phyloP scores from a whole-genome alignment of 78 protist species.

The Capsaspora owczarzaki region DNA sequence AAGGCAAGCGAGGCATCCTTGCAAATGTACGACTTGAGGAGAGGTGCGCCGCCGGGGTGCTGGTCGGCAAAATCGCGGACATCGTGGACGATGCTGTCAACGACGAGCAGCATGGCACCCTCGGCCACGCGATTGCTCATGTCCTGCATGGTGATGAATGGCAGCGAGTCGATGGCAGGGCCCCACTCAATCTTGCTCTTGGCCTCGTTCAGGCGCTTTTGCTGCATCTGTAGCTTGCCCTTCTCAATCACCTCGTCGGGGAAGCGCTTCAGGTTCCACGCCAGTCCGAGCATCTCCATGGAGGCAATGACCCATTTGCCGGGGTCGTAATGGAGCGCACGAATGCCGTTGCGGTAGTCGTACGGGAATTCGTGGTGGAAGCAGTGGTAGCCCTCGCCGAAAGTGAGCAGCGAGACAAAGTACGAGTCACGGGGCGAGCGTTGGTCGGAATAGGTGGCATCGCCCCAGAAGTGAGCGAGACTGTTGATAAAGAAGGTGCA shows the following conservation, averaged over 20 bases:
- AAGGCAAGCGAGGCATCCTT: too few species aligned
- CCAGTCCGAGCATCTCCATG: conserved; percentile 40
- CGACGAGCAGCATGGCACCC: too few species aligned
- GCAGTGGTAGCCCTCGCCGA: conserved; percentile 88
- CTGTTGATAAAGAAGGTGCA: conserved; percentile 74
- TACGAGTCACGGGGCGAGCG: conserved; percentile 48
- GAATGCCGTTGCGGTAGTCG: conserved; percentile 76
- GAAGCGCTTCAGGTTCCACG: conserved; percentile 40
- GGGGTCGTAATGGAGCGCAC: conserved; percentile 61
- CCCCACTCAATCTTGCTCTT: too few species aligned
- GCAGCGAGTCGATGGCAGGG: too few species aligned
- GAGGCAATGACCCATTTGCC: conserved; percentile 66
- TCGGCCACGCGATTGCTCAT: too few species aligned
- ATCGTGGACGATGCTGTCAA: too few species aligned
- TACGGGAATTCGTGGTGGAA: conserved; percentile 80
- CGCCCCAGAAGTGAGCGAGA: conserved; percentile 76
- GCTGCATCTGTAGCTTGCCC: too few species aligned
- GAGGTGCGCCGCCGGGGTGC: too few species aligned
- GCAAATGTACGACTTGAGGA: too few species aligned
- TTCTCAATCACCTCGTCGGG: conserved; percentile 39
- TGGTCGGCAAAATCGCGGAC: too few species aligned
- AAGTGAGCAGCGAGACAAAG: conserved; percentile 58
- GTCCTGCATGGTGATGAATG: too few species aligned
- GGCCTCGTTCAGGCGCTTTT: too few species aligned
- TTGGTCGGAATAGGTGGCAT: conserved; percentile 49